Conservation (phyloP, 306 rosid genomes). For the Biancaea sappan region DNA sequence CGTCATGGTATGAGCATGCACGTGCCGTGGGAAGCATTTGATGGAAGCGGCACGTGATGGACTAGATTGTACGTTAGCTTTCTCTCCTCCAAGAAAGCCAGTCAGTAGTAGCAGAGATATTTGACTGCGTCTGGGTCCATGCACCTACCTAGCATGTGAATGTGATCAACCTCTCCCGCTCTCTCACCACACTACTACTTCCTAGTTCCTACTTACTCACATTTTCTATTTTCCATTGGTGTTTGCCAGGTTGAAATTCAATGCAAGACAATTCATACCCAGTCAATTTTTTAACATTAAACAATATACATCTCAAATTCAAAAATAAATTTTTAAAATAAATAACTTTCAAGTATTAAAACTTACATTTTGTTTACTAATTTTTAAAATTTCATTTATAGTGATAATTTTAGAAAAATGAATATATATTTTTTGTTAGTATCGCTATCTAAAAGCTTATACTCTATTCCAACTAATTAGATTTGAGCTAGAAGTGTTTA, state of each 20-base stretch:
- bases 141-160: slow-evolving; percentile 32
- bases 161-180: not conserved
- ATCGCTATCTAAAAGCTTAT: too few relatives aligned
- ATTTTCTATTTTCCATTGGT: not conserved
- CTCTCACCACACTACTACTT: not conserved
- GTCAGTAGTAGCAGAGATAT: slow-evolving; percentile 20
- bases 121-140: not conserved
- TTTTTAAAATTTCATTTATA: too few relatives aligned
- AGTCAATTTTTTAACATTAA: not conserved
- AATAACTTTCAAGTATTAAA: too few relatives aligned
- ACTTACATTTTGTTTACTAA: too few relatives aligned
- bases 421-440: too few relatives aligned
- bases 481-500: too few relatives aligned
- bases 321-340: too few relatives aligned
- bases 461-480: too few relatives aligned
- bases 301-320: too few relatives aligned
- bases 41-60: slow-evolving; percentile 22
- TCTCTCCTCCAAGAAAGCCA: not conserved
- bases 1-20: not conserved
- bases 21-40: not conserved
- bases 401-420: too few relatives aligned
- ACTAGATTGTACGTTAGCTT: not conserved
- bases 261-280: not conserved
- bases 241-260: not conserved
- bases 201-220: not conserved